These are phyloP conservation scores for Podochytrium sp. DNA, from an alignment of 192 early-diverging fungal genomes.

Conservation along the genomic window DNA sequence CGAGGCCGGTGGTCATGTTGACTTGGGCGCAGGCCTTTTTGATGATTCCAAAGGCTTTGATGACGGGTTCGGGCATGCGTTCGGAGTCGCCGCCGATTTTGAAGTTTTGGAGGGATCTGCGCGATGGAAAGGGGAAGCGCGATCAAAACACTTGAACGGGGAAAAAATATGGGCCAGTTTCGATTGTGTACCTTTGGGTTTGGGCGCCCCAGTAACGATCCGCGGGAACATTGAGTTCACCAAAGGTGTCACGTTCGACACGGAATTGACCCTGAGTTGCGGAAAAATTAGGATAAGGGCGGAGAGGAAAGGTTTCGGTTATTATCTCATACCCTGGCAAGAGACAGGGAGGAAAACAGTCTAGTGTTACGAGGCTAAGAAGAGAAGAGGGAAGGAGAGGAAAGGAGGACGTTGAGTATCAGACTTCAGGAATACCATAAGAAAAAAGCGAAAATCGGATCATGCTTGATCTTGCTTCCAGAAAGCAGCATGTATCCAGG, in stretches of 20 bases:
- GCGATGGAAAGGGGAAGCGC: not conserved
- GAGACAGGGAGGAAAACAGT: conserved; percentile 26
- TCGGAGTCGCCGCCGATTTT: conserved; percentile 92
- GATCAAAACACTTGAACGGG: not conserved
- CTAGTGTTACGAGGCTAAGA: conserved; percentile 16
- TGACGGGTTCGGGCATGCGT: conserved; percentile 94
- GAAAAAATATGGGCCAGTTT: conserved; percentile 6
- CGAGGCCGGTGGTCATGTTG: conserved; percentile 90
- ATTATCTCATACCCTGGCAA: conserved; percentile 9
- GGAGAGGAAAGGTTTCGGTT: not conserved
- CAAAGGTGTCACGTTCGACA: conserved; percentile 81
- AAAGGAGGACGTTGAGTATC: not conserved
- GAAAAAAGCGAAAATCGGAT: not conserved
- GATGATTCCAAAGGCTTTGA: conserved; percentile 92
- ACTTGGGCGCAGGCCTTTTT: conserved; percentile 95
- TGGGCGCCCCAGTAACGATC: conserved; percentile 98
- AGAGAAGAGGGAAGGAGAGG: not conserved
- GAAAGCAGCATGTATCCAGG: too few species aligned
- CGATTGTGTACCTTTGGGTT: conserved; percentile 84
- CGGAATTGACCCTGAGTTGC: conserved; percentile 32
- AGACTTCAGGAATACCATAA: not conserved
- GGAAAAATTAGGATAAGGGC: not conserved
- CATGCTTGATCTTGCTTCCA: too few species aligned
- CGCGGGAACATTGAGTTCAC: conserved; percentile 91
- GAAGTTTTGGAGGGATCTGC: conserved; percentile 90